phyloP scores from a whole-genome alignment of 495 filamentous ascomycete genomes.

The Niebla homalea region DNA sequence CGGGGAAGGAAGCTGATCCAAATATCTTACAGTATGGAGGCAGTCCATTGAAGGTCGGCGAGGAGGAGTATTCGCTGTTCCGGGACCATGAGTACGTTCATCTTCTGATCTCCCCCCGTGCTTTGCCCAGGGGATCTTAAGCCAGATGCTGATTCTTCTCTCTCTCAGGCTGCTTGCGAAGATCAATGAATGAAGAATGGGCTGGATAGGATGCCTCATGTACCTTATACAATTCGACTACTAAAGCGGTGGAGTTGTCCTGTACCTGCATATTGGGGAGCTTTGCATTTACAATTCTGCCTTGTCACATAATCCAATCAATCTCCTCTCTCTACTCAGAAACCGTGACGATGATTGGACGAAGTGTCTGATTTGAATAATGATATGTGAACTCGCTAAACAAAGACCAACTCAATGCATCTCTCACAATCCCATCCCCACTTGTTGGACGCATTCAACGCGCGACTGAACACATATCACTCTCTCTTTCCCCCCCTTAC shows the following conservation, averaged over 20 bases:
- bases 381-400: too few relatives aligned
- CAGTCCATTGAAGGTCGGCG: constrained; percentile 89
- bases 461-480: background rate
- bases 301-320: background rate
- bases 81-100: constrained; percentile 82
- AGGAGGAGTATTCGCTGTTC: constrained; percentile 92
- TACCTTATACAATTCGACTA: constrained; percentile 14
- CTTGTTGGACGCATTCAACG: background rate
- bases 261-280: constrained; percentile 10
- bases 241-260: constrained; percentile 1
- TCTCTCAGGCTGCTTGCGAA: constrained; percentile 61
- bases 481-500: background rate
- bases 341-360: background rate
- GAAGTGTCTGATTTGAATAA: too few relatives aligned
- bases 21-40: constrained; percentile 63
- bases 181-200: constrained; percentile 62
- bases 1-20: constrained; percentile 9
- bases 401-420: too few relatives aligned
- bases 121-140: background rate
- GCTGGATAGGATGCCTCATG: background rate
- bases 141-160: constrained; percentile 16
- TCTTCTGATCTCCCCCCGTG: background rate
- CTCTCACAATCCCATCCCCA: too few relatives aligned
- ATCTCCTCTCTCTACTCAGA: constrained; percentile 11
- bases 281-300: constrained; percentile 14